Evolutionary conservation across 257 asterid species (phyloP), one percentile per base, ranked within the genome.

Genomic region (Solanum stenotomum): DNA sequence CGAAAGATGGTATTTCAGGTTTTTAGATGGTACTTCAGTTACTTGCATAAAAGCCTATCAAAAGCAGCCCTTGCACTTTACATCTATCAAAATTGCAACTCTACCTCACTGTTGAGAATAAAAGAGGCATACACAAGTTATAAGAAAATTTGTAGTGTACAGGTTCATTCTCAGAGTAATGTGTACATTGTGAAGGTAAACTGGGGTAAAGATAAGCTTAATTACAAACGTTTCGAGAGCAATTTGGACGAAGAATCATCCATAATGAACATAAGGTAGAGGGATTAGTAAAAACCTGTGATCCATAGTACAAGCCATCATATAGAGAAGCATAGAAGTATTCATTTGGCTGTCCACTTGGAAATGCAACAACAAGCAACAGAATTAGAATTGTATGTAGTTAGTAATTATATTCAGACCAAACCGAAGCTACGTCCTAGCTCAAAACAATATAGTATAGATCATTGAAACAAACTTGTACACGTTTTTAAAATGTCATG

Each of bases 261-360:
- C 82, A 74, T 35, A 74, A 20, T 74, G 46, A 74, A 74, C 29
- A n/a, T 35, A 74, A 22, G 82, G 49, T 20, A 6, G 11, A 74
- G 82, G 49, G 82, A 74, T 74, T 10, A 34, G 82, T 74, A 35
- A 18, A 75, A 87, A 96, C 99, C 98, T 94, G 94, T 72, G 98
- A 94, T 94, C 95, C 99, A 63, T 95, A 92, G 88, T 92, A 95
- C 83, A 96, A 98, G 87, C 97, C 98, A 25, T 97, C 97, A 90
- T 96, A 96, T 42, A 96, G 89, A 86, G 97, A 93, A 77, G 98
- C 96, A 74, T 96, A 96, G 93, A 96, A 96, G 85, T 88, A 92
- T 86, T 95, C 98, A 72, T 87, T 87, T 89, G 90, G 97, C 74
- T 89, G 91, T 31, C 95, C 96, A 83, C 87, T 92, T 87, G 96